Conservation (phyloP, 1,284 basidiomycete species). For the Entoloma clypeatum region DNA sequence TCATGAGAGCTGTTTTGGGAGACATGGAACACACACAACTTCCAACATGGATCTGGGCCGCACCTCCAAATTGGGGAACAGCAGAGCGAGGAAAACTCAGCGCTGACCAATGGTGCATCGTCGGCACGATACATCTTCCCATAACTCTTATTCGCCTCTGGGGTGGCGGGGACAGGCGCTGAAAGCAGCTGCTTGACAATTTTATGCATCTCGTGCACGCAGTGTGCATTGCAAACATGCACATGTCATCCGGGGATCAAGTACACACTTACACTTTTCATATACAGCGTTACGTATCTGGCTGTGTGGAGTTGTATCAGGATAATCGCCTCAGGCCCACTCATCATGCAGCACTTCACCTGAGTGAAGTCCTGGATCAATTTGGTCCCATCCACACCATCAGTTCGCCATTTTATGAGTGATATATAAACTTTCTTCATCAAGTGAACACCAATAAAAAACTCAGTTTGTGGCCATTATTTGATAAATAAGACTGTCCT, state of each 20-base stretch:
- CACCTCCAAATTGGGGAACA: constrained; percentile 29
- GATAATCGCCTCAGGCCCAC: constrained; percentile 7
- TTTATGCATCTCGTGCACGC: constrained; percentile 20
- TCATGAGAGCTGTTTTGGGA: constrained; percentile 22
- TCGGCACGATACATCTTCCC: constrained; percentile 30
- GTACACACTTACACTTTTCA: constrained; percentile 8
- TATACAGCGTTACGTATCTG: constrained; percentile 9
- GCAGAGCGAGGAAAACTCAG: constrained; percentile 27
- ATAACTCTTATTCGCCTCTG: constrained; percentile 27
- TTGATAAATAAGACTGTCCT: background rate
- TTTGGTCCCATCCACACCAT: constrained; percentile 18
- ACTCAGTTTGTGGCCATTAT: constrained; percentile 9
- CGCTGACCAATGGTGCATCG: constrained; percentile 30
- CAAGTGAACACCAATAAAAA: constrained; percentile 18
- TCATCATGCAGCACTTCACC: constrained; percentile 16
- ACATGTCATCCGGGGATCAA: constrained; percentile 4
- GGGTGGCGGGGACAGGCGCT: constrained; percentile 11
- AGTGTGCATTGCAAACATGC: constrained; percentile 14
- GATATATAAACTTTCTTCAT: constrained; percentile 19
- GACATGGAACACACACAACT: constrained; percentile 24
- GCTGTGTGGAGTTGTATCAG: background rate
- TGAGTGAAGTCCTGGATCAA: constrained; percentile 13
- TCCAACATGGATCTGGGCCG: constrained; percentile 29
- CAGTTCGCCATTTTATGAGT: constrained; percentile 14
- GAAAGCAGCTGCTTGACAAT: constrained; percentile 16